Evolutionary conservation across 371 early-diverging fungal genomes (phyloP), one percentile per base, ranked within the genome.

Genomic region (Entomophthora muscae): DNA sequence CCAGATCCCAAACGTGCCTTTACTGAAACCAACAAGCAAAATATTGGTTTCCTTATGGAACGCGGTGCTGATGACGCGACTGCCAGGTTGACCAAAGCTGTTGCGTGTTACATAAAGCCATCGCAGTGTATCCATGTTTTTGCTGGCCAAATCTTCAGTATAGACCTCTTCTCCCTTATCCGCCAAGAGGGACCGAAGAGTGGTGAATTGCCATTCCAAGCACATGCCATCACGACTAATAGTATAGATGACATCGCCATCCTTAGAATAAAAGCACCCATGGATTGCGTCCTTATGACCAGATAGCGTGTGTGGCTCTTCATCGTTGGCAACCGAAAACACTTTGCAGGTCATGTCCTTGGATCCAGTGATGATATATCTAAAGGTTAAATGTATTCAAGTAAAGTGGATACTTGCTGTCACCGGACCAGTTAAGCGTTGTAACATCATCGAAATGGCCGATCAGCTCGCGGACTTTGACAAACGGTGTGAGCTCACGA

Each of bases 1-100:
- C 87, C 94, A 97, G 51, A 98, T 82, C 0, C 95, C 95, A 81
- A 98, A 98, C 24, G 92, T 78, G 51, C 98, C 98, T 52, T 81
- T 86, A 33, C 80, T 76, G 68, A 97, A 95, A 0, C 97, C 98
- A 57, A 89, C 90, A 0, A 90, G 85, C 22, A 95, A 69, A 64
- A 96, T 71, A n/a, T 83, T 79, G 23, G 86, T 79, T 1, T 72
- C 65, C 2, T 79, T 68, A 69, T 90, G 90, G 74, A 84, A 98
- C 31, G 83, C 76, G n/a, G 88, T 88, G 58, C 84, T 85, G 31
- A 76, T 78, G 3, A 95, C 90, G 63, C 84, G 86, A 42, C 85
- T 81, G 57, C 78, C 75, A 10, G 77, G 70, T 70, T 84, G 84
- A 52, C 78, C 79, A 71, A 91, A 90, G 65, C 75, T 81, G 58